A percentile compares a stretch with the other conserved stretches of the same genome.
Evolutionary conservation across 1,139 yeast genomes (phyloP).

Genomic region (Lodderomyces metapsilosis): DNA sequence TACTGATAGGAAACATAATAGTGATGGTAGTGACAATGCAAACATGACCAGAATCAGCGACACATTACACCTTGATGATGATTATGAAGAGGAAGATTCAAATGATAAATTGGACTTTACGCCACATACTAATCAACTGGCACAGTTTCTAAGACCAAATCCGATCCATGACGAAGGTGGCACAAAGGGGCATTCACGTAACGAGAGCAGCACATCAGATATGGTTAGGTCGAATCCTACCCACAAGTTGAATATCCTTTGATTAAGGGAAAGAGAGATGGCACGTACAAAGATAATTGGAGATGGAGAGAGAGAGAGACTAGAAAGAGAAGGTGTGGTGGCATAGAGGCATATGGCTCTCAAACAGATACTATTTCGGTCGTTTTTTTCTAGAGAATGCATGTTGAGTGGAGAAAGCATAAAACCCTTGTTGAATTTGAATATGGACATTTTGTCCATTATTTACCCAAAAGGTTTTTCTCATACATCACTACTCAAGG

Average conservation of each 20-base stretch:
- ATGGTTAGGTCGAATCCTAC: slow-evolving; percentile 27
- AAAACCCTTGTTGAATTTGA: not conserved
- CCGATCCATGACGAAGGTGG: not conserved
- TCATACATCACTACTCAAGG: not conserved
- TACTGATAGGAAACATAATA: slow-evolving; percentile 12
- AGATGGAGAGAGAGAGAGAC: not conserved
- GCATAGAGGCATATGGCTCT: not conserved
- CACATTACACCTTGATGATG: slow-evolving; percentile 22
- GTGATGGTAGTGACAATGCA: slow-evolving; percentile 3
- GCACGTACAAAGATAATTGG: too few relatives aligned
- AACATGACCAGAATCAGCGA: slow-evolving; percentile 34
- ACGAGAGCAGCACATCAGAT: slow-evolving; percentile 27
- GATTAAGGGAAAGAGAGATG: not conserved
- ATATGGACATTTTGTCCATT: not conserved
- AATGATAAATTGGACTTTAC: slow-evolving; percentile 8
- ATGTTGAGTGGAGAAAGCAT: too few relatives aligned
- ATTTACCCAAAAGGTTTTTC: not conserved
- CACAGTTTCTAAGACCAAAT: slow-evolving; percentile 1
- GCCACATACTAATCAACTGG: slow-evolving; percentile 3
- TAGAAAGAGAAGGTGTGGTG: not conserved
- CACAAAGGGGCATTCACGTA: slow-evolving; percentile 18
- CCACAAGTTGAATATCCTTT: slow-evolving; percentile 29
- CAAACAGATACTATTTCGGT: too few relatives aligned
- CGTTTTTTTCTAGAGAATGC: too few relatives aligned
- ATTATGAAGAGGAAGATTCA: slow-evolving; percentile 9